These are phyloP conservation scores for Metschnikowia koreensis DNA, from an alignment of 805 yeast species.

Conservation along the genomic window DNA sequence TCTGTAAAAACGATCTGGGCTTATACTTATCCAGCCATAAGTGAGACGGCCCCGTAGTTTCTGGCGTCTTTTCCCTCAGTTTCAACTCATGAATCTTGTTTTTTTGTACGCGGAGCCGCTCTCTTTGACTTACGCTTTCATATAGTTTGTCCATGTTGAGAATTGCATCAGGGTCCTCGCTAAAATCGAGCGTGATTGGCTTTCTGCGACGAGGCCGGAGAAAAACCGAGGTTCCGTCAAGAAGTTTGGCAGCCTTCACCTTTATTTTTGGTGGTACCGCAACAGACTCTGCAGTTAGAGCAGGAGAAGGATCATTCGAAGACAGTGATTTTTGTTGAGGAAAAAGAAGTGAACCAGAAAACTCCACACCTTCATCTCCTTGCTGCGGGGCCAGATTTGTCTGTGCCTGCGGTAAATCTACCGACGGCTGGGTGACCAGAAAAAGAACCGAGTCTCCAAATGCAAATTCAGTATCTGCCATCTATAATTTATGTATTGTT, in stretches of 20 bases:
- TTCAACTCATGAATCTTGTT: slow-evolving; percentile 1
- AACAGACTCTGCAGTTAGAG: neutral
- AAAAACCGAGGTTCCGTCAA: slow-evolving; percentile 12
- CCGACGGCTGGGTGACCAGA: neutral
- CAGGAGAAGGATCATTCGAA: neutral
- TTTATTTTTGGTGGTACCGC: neutral
- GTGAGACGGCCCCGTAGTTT: slow-evolving; percentile 4
- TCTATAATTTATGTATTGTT: neutral
- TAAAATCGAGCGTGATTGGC: neutral
- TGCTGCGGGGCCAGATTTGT: neutral
- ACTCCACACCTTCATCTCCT: neutral
- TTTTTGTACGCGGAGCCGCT: slow-evolving; percentile 11
- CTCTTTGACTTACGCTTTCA: slow-evolving; percentile 16
- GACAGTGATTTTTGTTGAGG: neutral
- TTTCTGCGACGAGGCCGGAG: slow-evolving; percentile 13
- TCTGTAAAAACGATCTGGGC: slow-evolving; percentile 33
- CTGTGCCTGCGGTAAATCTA: neutral
- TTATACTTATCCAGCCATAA: slow-evolving; percentile 43
- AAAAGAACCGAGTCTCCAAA: slow-evolving; percentile 15
- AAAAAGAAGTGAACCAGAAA: slow-evolving; percentile 7
- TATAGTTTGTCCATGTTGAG: slow-evolving; percentile 17
- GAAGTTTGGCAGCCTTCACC: slow-evolving; percentile 11
- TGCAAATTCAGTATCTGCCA: slow-evolving; percentile 17
- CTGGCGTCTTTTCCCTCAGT: neutral
- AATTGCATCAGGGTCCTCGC: slow-evolving; percentile 13